Conservation (phyloP, 1,284 basidiomycete genomes). For the Irpex rosettiformis region DNA sequence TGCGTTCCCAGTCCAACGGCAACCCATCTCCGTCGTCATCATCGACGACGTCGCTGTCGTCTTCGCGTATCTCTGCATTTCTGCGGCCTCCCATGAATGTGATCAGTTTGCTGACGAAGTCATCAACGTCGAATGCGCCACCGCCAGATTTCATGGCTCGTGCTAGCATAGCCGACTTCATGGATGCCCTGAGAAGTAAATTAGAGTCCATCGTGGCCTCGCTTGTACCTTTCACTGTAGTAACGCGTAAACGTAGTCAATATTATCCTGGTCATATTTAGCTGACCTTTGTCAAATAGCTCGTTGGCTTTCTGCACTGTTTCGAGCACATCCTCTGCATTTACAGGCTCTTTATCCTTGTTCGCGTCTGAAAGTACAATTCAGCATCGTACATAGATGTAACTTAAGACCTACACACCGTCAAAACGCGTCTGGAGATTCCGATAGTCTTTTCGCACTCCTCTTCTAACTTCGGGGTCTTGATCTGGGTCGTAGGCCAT, state of each 20-base stretch:
- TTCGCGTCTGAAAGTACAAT: neutral
- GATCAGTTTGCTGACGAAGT: conserved; percentile 72
- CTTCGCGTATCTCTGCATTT: conserved; percentile 24
- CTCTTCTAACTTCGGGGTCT: conserved; percentile 70
- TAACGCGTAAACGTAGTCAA: too few relatives aligned
- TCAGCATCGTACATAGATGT: neutral
- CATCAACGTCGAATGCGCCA: conserved; percentile 81
- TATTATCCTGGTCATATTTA: too few relatives aligned
- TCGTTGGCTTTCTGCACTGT: conserved; percentile 1
- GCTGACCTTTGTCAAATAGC: conserved; percentile 5
- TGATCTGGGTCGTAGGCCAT: conserved; percentile 74
- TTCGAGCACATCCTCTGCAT: conserved; percentile 3
- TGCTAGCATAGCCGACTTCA: conserved; percentile 73
- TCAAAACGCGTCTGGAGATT: conserved; percentile 58
- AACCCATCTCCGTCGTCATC: conserved; percentile 35
- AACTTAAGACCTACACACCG: conserved; percentile 35
- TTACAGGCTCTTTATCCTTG: neutral
- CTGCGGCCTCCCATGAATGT: conserved; percentile 34
- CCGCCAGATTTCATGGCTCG: conserved; percentile 82
- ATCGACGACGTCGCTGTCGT: conserved; percentile 45
- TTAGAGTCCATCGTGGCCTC: conserved; percentile 80
- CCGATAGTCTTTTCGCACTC: conserved; percentile 67
- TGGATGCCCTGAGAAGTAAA: conserved; percentile 67
- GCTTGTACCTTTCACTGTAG: conserved; percentile 73
- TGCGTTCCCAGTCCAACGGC: conserved; percentile 66